These are phyloP conservation scores for Penicillium sp. DNA, from an alignment of 2,329 filamentous ascomycete genomes.

Conservation along the genomic window DNA sequence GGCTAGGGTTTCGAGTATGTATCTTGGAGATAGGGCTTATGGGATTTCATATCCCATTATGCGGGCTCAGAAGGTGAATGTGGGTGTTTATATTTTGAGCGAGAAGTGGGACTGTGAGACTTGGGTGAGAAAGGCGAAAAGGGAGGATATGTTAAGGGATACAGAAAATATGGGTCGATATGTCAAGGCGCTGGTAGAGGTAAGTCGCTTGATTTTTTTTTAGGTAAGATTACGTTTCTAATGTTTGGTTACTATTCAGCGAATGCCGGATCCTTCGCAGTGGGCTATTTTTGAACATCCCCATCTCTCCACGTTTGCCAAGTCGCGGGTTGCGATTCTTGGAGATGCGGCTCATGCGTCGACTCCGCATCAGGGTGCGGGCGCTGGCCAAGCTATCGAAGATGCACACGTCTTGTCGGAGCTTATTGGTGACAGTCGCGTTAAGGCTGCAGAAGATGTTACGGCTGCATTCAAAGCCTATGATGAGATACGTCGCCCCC, in stretches of 20 bases:
- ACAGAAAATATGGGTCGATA: conserved; percentile 27
- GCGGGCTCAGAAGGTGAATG: conserved; percentile 33
- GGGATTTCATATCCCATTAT: conserved; percentile 36
- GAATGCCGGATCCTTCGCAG: conserved; percentile 33
- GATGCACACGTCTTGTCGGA: conserved; percentile 41
- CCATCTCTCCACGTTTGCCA: conserved; percentile 29
- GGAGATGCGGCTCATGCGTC: conserved; percentile 43
- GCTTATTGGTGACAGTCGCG: conserved; percentile 44
- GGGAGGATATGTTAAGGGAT: conserved; percentile 31
- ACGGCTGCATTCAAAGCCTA: conserved; percentile 52
- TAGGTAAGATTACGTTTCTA: not conserved
- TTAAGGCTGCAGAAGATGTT: conserved; percentile 34
- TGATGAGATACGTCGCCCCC: conserved; percentile 49
- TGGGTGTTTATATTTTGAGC: conserved; percentile 29
- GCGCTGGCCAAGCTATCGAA: conserved; percentile 41
- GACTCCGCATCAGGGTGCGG: conserved; percentile 39
- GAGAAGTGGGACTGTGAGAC: conserved; percentile 29
- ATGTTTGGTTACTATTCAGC: conserved; percentile 7
- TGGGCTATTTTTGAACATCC: conserved; percentile 40
- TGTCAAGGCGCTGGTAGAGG: conserved; percentile 28
- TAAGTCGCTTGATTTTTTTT: conserved; percentile 7
- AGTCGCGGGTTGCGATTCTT: conserved; percentile 31
- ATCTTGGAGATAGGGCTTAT: conserved; percentile 31
- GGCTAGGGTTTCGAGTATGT: conserved; percentile 30
- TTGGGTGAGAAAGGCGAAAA: conserved; percentile 31